A percentile compares a stretch with the other conserved stretches of the same genome.
Conservation (phyloP, 257 asterid genomes). For the Nicotiana undulata region DNA sequence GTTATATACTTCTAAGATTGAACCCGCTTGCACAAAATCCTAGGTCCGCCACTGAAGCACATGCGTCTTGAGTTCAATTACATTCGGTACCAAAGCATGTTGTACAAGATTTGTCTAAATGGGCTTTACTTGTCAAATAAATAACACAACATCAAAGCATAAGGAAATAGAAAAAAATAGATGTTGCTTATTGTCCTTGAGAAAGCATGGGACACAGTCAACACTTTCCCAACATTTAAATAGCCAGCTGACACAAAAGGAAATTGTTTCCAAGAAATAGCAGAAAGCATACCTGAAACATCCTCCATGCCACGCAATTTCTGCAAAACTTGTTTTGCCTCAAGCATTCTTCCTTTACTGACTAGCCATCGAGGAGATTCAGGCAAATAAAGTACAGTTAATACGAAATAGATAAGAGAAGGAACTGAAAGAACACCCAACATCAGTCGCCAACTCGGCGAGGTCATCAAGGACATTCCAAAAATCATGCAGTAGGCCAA, state of each 20-base stretch:
- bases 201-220: not conserved
- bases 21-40: too few relatives aligned
- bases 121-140: not conserved
- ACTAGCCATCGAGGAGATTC: conserved; percentile 92
- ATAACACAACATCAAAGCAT: not conserved
- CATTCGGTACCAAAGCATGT: not conserved
- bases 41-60: too few relatives aligned
- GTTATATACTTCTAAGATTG: too few relatives aligned
- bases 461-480: conserved; percentile 48
- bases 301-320: conserved; percentile 69
- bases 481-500: conserved; percentile 72
- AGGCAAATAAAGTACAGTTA: conserved; percentile 54
- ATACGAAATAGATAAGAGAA: conserved; percentile 49
- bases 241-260: not conserved
- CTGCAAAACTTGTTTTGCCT: conserved; percentile 68
- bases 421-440: conserved; percentile 76
- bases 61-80: not conserved
- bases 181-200: not conserved
- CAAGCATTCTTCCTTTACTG: conserved; percentile 69
- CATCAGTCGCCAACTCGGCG: conserved; percentile 80
- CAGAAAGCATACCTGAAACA: conserved; percentile 49
- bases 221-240: not conserved
- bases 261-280: not conserved
- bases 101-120: not conserved
- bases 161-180: not conserved